These are phyloP conservation scores for Penicillium subrubescens DNA, from an alignment of 495 filamentous ascomycete genomes.

Conservation along the genomic window DNA sequence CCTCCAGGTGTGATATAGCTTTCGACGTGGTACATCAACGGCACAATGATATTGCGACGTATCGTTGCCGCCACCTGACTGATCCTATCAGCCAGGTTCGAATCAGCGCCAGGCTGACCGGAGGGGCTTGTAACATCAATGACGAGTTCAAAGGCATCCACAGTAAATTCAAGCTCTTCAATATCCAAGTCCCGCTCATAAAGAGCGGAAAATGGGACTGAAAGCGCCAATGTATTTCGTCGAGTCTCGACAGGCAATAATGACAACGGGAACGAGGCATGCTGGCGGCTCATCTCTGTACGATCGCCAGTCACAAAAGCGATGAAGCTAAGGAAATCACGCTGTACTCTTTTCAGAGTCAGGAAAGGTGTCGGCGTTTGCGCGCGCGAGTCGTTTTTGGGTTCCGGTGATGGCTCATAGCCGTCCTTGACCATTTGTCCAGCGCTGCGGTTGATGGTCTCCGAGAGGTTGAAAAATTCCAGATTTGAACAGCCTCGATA, in stretches of 20 bases:
- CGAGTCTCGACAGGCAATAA: conserved; percentile 63
- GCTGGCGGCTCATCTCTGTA: conserved; percentile 53
- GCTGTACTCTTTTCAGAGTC: conserved; percentile 67
- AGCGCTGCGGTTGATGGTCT: conserved; percentile 21
- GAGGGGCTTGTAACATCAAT: conserved; percentile 51
- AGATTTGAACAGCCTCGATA: conserved; percentile 69
- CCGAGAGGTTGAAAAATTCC: conserved; percentile 74
- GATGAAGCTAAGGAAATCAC: conserved; percentile 70
- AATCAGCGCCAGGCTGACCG: conserved; percentile 37
- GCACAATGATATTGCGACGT: conserved; percentile 64
- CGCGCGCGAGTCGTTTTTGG: conserved; percentile 38
- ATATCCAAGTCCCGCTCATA: conserved; percentile 58
- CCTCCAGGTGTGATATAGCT: conserved; percentile 30
- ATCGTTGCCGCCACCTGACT: conserved; percentile 60
- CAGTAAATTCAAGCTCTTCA: conserved; percentile 63
- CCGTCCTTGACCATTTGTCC: conserved; percentile 31
- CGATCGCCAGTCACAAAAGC: conserved; percentile 61
- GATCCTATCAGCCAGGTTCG: conserved; percentile 44
- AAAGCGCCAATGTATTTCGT: conserved; percentile 62
- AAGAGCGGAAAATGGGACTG: conserved; percentile 62
- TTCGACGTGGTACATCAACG: conserved; percentile 49
- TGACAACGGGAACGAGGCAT: conserved; percentile 70
- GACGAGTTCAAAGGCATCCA: conserved; percentile 68
- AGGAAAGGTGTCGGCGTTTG: conserved; percentile 56
- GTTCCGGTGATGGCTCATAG: conserved; percentile 34